A percentile compares a stretch with the other conserved stretches of the same genome.
phyloP scores from a whole-genome alignment of 2,329 filamentous ascomycete species.

The Ceratocystis harringtonii region DNA sequence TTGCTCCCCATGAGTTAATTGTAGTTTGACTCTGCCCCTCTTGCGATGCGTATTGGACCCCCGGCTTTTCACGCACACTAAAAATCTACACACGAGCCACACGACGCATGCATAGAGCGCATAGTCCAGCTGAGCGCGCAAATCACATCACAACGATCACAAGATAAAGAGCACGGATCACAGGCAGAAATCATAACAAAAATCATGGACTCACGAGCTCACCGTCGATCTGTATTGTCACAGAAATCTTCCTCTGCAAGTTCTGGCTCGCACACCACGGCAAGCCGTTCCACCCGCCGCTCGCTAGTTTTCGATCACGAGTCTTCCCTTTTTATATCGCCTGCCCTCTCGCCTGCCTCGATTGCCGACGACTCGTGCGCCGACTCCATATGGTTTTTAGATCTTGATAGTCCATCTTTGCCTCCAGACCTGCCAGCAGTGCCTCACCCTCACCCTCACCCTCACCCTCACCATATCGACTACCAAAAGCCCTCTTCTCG shows the following conservation, averaged over 20 bases:
- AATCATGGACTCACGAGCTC: background rate
- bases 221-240: conserved; percentile 13
- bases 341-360: conserved; percentile 11
- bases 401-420: conserved; percentile 3
- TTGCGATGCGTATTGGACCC: background rate
- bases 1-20: background rate
- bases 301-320: conserved; percentile 17
- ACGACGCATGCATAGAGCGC: background rate
- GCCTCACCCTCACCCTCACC: too few species aligned
- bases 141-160: background rate
- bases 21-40: background rate
- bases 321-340: conserved; percentile 16
- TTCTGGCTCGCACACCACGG: conserved; percentile 3
- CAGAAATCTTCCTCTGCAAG: conserved; percentile 12
- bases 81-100: background rate
- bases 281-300: conserved; percentile 5
- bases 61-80: background rate
- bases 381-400: conserved; percentile 10
- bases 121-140: conserved; percentile 2
- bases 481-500: background rate
- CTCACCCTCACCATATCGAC: background rate
- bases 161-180: background rate
- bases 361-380: conserved; percentile 8
- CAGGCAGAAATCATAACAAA: background rate
- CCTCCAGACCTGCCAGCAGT: background rate